Conservation (phyloP, 805 yeast genomes). For the Suhomyces xylopsoci region DNA sequence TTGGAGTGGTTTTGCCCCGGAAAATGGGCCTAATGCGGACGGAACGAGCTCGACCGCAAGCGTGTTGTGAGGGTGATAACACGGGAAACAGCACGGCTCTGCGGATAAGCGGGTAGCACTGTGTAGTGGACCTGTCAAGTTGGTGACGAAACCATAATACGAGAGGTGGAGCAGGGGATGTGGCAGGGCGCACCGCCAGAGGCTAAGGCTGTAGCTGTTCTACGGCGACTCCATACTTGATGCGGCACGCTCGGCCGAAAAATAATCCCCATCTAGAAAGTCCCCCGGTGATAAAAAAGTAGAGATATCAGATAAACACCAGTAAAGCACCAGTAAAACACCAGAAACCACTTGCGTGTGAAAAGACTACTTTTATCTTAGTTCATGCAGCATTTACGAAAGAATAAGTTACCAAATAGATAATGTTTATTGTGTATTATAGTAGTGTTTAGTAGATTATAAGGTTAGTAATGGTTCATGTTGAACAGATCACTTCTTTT, state of each 20-base stretch:
- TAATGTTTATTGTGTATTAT: too few relatives aligned
- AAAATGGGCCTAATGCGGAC: background rate
- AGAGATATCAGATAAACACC: too few relatives aligned
- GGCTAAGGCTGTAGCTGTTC: background rate
- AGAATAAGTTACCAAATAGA: too few relatives aligned
- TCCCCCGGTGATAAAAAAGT: too few relatives aligned
- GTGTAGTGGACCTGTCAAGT: too few relatives aligned
- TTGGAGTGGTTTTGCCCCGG: background rate
- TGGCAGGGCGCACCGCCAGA: too few relatives aligned
- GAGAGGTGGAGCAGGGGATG: too few relatives aligned
- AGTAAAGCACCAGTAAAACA: too few relatives aligned
- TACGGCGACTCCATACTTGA: background rate
- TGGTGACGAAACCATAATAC: too few relatives aligned
- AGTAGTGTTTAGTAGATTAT: background rate
- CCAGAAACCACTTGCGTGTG: too few relatives aligned
- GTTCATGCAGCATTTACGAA: too few relatives aligned
- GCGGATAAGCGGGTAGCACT: background rate
- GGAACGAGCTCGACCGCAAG: background rate
- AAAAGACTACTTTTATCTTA: too few relatives aligned
- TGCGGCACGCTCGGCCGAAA: background rate
- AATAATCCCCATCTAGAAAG: background rate
- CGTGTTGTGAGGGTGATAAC: background rate
- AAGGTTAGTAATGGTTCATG: slow-evolving; percentile 5
- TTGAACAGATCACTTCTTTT: slow-evolving; percentile 12
- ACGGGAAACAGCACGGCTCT: background rate